Base-by-base conservation (phyloP, 2,329 filamentous ascomycete species). In the Xylaria sp. region DNA sequence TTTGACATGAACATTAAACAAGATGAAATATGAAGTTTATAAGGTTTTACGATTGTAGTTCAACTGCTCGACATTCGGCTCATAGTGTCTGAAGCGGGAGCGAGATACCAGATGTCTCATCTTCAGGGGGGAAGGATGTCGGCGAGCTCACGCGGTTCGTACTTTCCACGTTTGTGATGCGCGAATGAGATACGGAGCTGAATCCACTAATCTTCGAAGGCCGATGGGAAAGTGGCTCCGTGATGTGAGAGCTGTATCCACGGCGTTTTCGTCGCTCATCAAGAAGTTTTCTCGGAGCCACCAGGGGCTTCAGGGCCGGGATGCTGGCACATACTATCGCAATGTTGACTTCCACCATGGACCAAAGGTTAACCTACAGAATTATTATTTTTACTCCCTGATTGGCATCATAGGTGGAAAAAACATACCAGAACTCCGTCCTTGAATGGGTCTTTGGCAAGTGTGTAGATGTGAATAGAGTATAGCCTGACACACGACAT, bases 251-350 rank as follows among this genome's bases (percentile, higher is more conserved):
- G 41, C 65, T 73, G 20, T 74, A 72, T 1, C 52, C 56, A 44
- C 72, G 71, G 48, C 62, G 65, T 25, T 63, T 55, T 2, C 51
- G 61, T 20, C 71, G 50, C 37, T 66, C 54, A 13, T 74, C 74
- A 65, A 50, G 74, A 3, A 81, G 75, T 1, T 69, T 74, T 0
- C 74, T 76, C 3, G 80, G 80, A 15, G 80, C 80, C 68, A 84
- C 83, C 3, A 86, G 73, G 0, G 85, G 85, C 65, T 86, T 86
- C 6, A 87, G 78, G 0, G 85, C 84, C 0, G 85, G 84, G 0
- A 85, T 79, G 8, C 81, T 84, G 23, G 84, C 83, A 70, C 85
- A 87, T 37, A 83, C 75, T 46, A 87, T 83, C n/a, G 82, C 84
- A 6, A 82, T 77, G 65, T 84, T 86, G 68, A 86, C 78, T 70